Base-by-base conservation (phyloP, 75 land plant species). In the Cunninghamia lanceolata region DNA sequence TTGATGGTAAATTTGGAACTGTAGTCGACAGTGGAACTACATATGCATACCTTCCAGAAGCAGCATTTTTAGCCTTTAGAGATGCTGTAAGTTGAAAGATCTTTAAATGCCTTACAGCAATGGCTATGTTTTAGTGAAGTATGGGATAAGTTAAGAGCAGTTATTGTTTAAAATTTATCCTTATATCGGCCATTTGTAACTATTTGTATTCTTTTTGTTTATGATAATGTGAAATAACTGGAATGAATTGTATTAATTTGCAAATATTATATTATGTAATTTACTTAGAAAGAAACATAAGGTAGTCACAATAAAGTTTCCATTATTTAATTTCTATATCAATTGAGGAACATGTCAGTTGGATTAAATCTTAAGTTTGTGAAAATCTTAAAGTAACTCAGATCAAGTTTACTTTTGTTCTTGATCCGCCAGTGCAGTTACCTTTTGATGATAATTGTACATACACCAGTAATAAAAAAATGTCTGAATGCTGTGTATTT, bases 21-120 rank as follows among this genome's bases (percentile, higher is more conserved):
- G 94, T 98, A 35, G 71, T 98, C 88, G 99, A 98, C 85, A 98
- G 99, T 92, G 99, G 99, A 45, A 98, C 99, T 13, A 98, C 99
- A 66, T 96, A 98, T 92, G 99, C 99, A 46, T 98, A 98, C 87
- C 90, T 98, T 47, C 99, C 99, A 71, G 90, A 90, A 70, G 56
- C 81, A 40, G 99, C 99, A 82, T 98, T 94, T 92, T 74, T 83
- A 56, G 95, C 92, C 54, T 95, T 98, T 79, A 93, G 83, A 85
- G 89, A 89, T 84, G 91, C 99, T 77, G 99, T 98, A 92, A 94
- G 97, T 83, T 54, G 38, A 80, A 11, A 19, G 50, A 80, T 43
- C 82, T 80, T 80, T 80, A 25, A 78, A 45, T n/a, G 15, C 30
- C 14, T n/a, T 21, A 39, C 63, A n/a, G 19, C n/a, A 38, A 43